phyloP scores from a whole-genome alignment of 1,139 yeast species.

The Diutina siamensis region DNA sequence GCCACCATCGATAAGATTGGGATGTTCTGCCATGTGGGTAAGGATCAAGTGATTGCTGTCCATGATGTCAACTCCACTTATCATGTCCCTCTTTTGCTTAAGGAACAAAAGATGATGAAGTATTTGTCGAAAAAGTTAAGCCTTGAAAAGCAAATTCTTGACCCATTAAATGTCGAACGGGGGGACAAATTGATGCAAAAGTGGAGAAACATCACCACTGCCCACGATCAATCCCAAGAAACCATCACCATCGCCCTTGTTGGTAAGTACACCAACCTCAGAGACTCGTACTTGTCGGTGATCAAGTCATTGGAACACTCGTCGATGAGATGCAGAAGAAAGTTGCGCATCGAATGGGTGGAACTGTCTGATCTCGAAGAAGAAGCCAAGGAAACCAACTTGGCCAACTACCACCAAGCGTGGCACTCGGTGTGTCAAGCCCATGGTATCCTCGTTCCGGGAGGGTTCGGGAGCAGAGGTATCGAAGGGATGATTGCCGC shows the following conservation, averaged over 20 bases:
- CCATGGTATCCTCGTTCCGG: constrained; percentile 95
- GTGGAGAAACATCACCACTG: constrained; percentile 76
- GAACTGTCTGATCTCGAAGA: constrained; percentile 88
- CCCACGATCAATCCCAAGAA: constrained; percentile 70
- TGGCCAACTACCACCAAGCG: constrained; percentile 81
- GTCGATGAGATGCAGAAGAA: constrained; percentile 78
- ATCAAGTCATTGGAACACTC: constrained; percentile 94
- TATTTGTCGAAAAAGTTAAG: constrained; percentile 60
- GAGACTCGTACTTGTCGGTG: constrained; percentile 90
- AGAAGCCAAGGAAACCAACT: constrained; percentile 46
- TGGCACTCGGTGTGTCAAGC: constrained; percentile 94
- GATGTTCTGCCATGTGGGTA: constrained; percentile 98
- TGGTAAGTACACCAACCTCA: constrained; percentile 92
- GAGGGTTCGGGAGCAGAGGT: constrained; percentile 97
- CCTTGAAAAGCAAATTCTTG: constrained; percentile 39
- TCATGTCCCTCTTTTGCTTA: constrained; percentile 86
- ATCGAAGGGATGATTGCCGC: constrained; percentile 97
- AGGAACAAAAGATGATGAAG: constrained; percentile 77
- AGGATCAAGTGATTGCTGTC: constrained; percentile 92
- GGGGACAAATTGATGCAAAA: constrained; percentile 63
- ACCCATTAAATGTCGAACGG: constrained; percentile 41
- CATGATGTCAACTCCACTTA: constrained; percentile 96
- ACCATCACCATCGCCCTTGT: constrained; percentile 90
- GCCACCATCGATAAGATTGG: constrained; percentile 90
- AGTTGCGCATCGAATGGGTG: constrained; percentile 86